Conservation (phyloP, 495 filamentous ascomycete genomes). For the Bryoglossum gracile region DNA sequence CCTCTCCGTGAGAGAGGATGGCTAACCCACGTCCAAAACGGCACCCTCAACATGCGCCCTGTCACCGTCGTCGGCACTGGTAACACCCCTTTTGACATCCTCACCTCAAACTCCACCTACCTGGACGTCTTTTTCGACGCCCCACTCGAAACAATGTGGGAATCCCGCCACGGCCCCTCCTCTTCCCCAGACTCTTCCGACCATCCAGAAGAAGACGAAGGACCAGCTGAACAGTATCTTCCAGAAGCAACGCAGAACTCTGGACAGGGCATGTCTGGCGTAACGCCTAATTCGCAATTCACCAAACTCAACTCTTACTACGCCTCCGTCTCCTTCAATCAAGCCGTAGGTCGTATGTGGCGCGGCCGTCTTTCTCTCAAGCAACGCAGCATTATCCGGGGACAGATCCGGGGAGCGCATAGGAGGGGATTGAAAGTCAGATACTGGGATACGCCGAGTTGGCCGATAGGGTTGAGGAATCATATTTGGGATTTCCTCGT, state of each 20-base stretch:
- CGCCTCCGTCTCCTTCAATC: slow-evolving; percentile 42
- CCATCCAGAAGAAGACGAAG: slow-evolving; percentile 16
- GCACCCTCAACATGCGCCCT: slow-evolving; percentile 42
- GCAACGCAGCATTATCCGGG: slow-evolving; percentile 55
- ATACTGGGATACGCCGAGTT: slow-evolving; percentile 74
- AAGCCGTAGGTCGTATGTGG: slow-evolving; percentile 40
- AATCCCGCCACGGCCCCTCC: slow-evolving; percentile 6
- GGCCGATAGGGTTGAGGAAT: slow-evolving; percentile 69
- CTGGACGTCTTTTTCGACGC: slow-evolving; percentile 66
- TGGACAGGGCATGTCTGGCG: slow-evolving; percentile 22
- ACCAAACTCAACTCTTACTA: slow-evolving; percentile 46
- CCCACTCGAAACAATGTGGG: slow-evolving; percentile 37
- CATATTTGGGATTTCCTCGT: slow-evolving; percentile 67
- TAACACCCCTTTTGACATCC: slow-evolving; percentile 59
- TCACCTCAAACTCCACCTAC: slow-evolving; percentile 41
- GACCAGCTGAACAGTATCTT: slow-evolving; percentile 7
- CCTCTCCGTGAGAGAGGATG: slow-evolving; percentile 57
- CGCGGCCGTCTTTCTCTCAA: slow-evolving; percentile 31
- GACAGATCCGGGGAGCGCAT: slow-evolving; percentile 63
- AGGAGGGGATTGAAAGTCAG: slow-evolving; percentile 60
- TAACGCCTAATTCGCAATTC: slow-evolving; percentile 26
- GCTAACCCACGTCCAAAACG: slow-evolving; percentile 50
- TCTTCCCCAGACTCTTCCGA: background rate
- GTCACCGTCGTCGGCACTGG: slow-evolving; percentile 78
- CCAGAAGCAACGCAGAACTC: slow-evolving; percentile 1